Evolutionary conservation across 371 early-diverging fungal genomes (phyloP).

Genomic region (Mucor mucedo): DNA sequence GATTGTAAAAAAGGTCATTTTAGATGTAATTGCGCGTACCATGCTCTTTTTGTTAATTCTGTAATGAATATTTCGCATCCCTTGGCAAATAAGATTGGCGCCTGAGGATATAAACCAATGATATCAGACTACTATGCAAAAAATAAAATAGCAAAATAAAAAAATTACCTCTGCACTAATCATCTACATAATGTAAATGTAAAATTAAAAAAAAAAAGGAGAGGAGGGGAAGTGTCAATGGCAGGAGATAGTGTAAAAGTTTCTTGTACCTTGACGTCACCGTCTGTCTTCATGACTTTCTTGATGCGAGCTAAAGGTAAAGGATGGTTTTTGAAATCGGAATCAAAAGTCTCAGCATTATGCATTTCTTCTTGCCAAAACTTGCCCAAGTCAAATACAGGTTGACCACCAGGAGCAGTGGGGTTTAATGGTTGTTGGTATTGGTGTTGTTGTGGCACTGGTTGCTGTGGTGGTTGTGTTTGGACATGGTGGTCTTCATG

Average conservation of each 20-base stretch:
- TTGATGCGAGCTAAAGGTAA: conserved; percentile 99
- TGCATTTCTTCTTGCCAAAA: conserved; percentile 55
- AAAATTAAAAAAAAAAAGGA: not conserved
- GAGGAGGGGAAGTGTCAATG: too few relatives aligned
- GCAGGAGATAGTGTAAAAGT: too few relatives aligned
- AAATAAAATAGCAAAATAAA: not conserved
- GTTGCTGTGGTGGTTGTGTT: conserved; percentile 13
- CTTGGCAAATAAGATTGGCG: conserved; percentile 96
- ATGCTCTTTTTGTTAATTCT: conserved; percentile 96
- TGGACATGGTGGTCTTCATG: conserved; percentile 10
- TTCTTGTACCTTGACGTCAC: conserved; percentile 85
- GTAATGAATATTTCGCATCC: conserved; percentile 98
- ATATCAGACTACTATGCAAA: not conserved
- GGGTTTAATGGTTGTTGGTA: conserved; percentile 8
- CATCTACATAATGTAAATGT: conserved; percentile 41
- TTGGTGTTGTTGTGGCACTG: not conserved
- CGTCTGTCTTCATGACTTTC: conserved; percentile 99
- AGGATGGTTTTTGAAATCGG: conserved; percentile 91
- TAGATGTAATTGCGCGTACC: conserved; percentile 56
- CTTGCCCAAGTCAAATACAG: conserved; percentile 49
- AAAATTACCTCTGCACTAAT: conserved; percentile 44
- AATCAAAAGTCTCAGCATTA: conserved; percentile 41
- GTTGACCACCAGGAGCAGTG: conserved; percentile 39
- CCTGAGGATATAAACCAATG: conserved; percentile 46
- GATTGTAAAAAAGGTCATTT: not conserved